Conservation (phyloP, 352 stramenopile species). For the Pythium biforme region DNA sequence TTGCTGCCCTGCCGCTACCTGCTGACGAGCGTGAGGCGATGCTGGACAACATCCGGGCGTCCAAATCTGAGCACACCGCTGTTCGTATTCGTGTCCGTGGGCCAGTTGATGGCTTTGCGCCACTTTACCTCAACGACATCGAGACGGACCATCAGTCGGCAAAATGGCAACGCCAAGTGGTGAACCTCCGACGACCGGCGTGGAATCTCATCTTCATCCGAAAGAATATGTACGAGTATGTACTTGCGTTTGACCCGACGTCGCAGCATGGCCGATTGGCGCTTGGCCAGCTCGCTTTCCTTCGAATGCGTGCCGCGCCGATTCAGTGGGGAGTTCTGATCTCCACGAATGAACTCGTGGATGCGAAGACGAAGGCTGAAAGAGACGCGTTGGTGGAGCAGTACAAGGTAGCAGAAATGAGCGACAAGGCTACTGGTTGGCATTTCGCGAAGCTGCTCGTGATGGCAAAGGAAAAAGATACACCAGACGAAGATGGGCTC, state of each 20-base stretch:
- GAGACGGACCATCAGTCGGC: slow-evolving; percentile 58
- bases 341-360: slow-evolving; percentile 70
- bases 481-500: slow-evolving; percentile 19
- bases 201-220: slow-evolving; percentile 86
- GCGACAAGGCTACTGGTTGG: slow-evolving; percentile 53
- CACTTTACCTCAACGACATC: slow-evolving; percentile 83
- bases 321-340: slow-evolving; percentile 76
- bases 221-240: slow-evolving; percentile 87
- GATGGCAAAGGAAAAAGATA: slow-evolving; percentile 59
- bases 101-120: slow-evolving; percentile 48
- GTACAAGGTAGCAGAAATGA: slow-evolving; percentile 25
- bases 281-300: slow-evolving; percentile 61
- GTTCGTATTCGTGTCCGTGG: slow-evolving; percentile 72
- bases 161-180: slow-evolving; percentile 51
- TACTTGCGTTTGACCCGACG: slow-evolving; percentile 69
- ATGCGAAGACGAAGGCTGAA: slow-evolving; percentile 39
- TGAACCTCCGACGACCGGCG: slow-evolving; percentile 42
- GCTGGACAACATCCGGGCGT: slow-evolving; percentile 55
- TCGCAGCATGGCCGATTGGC: slow-evolving; percentile 43
- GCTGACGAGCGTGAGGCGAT: slow-evolving; percentile 52
- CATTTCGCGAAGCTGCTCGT: slow-evolving; percentile 83
- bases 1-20: slow-evolving; percentile 47
- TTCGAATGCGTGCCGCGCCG: slow-evolving; percentile 69
- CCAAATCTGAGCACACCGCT: slow-evolving; percentile 39
- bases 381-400: slow-evolving; percentile 37